Evolutionary conservation across 495 filamentous ascomycete species (phyloP), one percentile per base, ranked within the genome.

Genomic region (Aspergillus baeticus): DNA sequence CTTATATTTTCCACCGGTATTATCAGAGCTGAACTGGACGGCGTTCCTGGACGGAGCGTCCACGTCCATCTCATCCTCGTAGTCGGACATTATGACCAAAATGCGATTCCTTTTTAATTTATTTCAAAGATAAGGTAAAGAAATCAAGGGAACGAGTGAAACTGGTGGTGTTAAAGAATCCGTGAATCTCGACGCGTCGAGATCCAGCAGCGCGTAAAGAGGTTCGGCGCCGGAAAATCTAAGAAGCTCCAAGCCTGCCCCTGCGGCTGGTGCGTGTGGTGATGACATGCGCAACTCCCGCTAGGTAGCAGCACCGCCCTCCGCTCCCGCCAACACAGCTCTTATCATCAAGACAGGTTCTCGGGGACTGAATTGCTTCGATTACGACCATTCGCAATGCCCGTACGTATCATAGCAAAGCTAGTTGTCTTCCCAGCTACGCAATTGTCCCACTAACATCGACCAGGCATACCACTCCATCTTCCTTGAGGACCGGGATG

Each of bases 41-140:
- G 78, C 75, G 46, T 85, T 79, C 54, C 78, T 77, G 44, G 77
- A 71, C 5, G 82, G 78, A 49, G 81, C 86, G 71, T 85, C 83
- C 62, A 86, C 83, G 66, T 98, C 94, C 86, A 94, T 93, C 55
- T 91, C 90, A 73, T 96, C 92, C 59, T 91, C 91, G 68, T 81
- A 87, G 71, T 96, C 92, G 0, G 92, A 96, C 92, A 97, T 97
- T 6, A 56, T 81, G 67, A 2, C 22, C 1, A 42, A 13, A 15
- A 14, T 5, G 41, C 38, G 29, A 34, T 26, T n/a, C n/a, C 23
- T 35, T 14, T 15, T 2, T 47, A 15, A 34, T 8, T 2, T 0
- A 33, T 23, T 47, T 29, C 7, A 22, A 36, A 33, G 35, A 29
- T 43, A 2, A 29, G 31, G 2, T 38, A 8, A 13, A 20, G 11